Conservation (phyloP, 192 early-diverging fungal genomes). For the Geosiphon pyriformis region DNA sequence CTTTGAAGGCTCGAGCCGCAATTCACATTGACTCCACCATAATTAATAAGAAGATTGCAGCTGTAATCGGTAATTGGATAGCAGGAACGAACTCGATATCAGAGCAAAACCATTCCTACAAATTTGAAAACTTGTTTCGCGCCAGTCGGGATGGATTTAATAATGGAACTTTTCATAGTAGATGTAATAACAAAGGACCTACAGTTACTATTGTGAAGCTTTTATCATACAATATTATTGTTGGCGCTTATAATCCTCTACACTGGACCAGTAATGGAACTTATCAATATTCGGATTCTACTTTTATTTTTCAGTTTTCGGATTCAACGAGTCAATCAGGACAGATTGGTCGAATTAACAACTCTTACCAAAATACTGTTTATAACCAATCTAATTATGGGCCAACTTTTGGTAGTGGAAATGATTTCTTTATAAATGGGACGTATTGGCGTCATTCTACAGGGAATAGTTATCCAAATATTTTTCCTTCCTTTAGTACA, state of each 20-base stretch:
- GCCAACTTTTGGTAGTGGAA: too few species aligned
- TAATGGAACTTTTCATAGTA: background rate
- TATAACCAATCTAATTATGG: too few species aligned
- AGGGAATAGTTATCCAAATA: too few species aligned
- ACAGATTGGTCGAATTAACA: too few species aligned
- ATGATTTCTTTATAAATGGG: too few species aligned
- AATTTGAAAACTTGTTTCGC: conserved; percentile 17
- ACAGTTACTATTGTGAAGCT: conserved; percentile 1
- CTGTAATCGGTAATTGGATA: conserved; percentile 14
- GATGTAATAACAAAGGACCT: conserved; percentile 14
- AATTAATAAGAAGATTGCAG: background rate
- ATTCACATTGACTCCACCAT: conserved; percentile 4
- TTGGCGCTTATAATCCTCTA: conserved; percentile 20
- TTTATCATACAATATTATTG: background rate
- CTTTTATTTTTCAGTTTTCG: too few species aligned
- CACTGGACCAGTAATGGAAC: background rate
- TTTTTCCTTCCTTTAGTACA: too few species aligned
- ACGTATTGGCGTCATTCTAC: too few species aligned
- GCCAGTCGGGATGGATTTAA: conserved; percentile 11
- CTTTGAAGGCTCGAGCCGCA: background rate
- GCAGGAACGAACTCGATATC: background rate
- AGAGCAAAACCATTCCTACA: conserved; percentile 10
- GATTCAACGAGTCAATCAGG: too few species aligned
- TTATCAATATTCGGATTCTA: too few species aligned
- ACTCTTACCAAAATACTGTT: too few species aligned